A percentile compares a stretch with the other conserved stretches of the same genome.
Evolutionary conservation across 768 basidiomycete genomes (phyloP).

Genomic region (Hirschioporus abietinus): DNA sequence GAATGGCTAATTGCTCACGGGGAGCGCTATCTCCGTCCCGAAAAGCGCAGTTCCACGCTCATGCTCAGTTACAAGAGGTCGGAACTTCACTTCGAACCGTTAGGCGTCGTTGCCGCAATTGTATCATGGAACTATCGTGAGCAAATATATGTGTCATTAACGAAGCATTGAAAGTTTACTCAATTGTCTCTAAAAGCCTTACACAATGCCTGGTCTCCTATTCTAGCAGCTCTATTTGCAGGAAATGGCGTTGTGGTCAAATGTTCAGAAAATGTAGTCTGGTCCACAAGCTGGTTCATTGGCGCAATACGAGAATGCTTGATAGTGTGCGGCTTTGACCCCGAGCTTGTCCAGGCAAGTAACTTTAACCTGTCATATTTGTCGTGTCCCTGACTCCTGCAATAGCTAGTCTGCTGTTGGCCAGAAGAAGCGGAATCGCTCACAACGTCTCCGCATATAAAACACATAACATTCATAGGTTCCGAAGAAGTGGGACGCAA

Average conservation of each 20-base stretch:
- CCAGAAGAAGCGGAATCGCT: constrained; percentile 82
- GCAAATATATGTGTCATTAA: constrained; percentile 20
- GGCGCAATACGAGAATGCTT: constrained; percentile 74
- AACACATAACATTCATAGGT: constrained; percentile 94
- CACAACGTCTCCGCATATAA: constrained; percentile 73
- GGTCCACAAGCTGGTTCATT: constrained; percentile 84
- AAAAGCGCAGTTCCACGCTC: constrained; percentile 60
- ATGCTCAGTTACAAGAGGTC: constrained; percentile 74
- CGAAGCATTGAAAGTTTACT: constrained; percentile 6
- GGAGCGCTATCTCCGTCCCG: constrained; percentile 68
- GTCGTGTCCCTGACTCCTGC: neutral
- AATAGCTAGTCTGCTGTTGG: constrained; percentile 76
- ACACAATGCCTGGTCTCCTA: constrained; percentile 93
- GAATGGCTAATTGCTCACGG: constrained; percentile 89
- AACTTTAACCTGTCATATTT: neutral
- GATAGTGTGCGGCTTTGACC: constrained; percentile 74
- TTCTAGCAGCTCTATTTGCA: constrained; percentile 84
- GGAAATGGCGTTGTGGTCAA: constrained; percentile 90
- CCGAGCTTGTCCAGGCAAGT: constrained; percentile 79
- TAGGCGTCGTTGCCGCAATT: constrained; percentile 88
- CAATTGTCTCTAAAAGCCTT: constrained; percentile 49
- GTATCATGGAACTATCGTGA: constrained; percentile 95
- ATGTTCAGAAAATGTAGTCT: constrained; percentile 88
- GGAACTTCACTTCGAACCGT: constrained; percentile 80
- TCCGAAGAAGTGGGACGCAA: constrained; percentile 74